Evolutionary conservation across 352 stramenopile genomes (phyloP).

Genomic region (Globisporangium ultimum): DNA sequence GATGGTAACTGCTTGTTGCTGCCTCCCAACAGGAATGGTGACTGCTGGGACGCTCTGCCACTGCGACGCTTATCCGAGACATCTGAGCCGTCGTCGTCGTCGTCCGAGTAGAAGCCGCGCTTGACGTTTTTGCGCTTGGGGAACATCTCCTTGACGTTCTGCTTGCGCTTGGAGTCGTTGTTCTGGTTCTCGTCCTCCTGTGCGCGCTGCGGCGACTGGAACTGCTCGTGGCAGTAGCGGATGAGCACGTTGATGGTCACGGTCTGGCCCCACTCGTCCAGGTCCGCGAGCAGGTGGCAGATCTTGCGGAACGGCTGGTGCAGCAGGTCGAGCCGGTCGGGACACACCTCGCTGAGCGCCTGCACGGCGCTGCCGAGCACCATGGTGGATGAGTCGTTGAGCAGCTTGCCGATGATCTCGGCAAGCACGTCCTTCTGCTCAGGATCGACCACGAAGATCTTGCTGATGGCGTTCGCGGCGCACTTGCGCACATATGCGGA

Average conservation of each 20-base stretch:
- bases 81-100: constrained; percentile 91
- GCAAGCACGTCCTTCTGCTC: constrained; percentile 89
- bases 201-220: constrained; percentile 82
- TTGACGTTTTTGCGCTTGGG: constrained; percentile 65
- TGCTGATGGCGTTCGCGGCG: constrained; percentile 94
- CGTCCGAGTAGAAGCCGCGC: constrained; percentile 96
- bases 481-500: constrained; percentile 98
- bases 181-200: constrained; percentile 21
- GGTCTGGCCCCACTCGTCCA: constrained; percentile 99
- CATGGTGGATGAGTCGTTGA: constrained; percentile 96
- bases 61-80: constrained; percentile 16
- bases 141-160: constrained; percentile 52
- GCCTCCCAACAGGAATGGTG: constrained; percentile 42
- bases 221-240: constrained; percentile 95
- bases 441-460: constrained; percentile 90
- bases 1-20: constrained; percentile 48
- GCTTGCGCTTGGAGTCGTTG: constrained; percentile 10
- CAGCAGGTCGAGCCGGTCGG: constrained; percentile 92
- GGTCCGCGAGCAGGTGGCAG: constrained; percentile 97
- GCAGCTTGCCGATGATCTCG: constrained; percentile 91
- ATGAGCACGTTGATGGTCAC: constrained; percentile 92
- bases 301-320: constrained; percentile 96
- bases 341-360: constrained; percentile 95
- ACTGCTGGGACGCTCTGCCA: constrained; percentile 24
- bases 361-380: constrained; percentile 95